Evolutionary conservation across 2,329 filamentous ascomycete genomes (phyloP), one percentile per base, ranked within the genome.

Genomic region (Calonectria hawksworthii): DNA sequence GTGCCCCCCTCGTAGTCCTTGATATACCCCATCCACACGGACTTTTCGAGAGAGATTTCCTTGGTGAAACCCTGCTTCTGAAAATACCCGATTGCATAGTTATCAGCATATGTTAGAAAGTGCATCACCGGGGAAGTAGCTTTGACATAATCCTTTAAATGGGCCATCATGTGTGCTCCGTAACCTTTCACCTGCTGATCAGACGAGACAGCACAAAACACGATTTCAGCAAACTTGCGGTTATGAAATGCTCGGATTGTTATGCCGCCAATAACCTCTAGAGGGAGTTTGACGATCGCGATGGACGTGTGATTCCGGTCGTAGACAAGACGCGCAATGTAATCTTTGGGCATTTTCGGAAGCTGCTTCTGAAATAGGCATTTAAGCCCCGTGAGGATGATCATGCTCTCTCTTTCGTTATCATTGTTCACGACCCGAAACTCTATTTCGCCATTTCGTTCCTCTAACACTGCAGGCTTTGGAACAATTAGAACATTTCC

Each of bases 11-110:
- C 97, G 84, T 99, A 99, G 84, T 99, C 97, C 84, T 99, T 99
- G 88, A 99, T 99, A 82, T 99, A 99, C 3, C 97, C 97, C 97
- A 99, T 99, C 97, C 97, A 99, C 4, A 95, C 93, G 2, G 93
- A 93, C 81, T 93, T 94, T 74, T 97, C 94, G 1, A 99, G 91
- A 0, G 96, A 98, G 77, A 99, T 99, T 81, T 99, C 96, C 84
- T 99, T 99, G 2, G 97, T 99, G 83, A 99, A 99, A 0, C 97
- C 97, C 84, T 99, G 97, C 84, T 99, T 99, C 85, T 99, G 98
- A 86, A 99, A 99, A 85, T 99, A 99, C 13, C 97, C 97, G 78
- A 98, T 99, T 47, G 97, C 97, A 83, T 99, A 99, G 85, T 99
- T 99, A 85, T 99, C 97, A 77, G 97, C 97, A 82, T 99, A 99